Conservation (phyloP, 495 filamentous ascomycete genomes). For the Ascobolus immersus region DNA sequence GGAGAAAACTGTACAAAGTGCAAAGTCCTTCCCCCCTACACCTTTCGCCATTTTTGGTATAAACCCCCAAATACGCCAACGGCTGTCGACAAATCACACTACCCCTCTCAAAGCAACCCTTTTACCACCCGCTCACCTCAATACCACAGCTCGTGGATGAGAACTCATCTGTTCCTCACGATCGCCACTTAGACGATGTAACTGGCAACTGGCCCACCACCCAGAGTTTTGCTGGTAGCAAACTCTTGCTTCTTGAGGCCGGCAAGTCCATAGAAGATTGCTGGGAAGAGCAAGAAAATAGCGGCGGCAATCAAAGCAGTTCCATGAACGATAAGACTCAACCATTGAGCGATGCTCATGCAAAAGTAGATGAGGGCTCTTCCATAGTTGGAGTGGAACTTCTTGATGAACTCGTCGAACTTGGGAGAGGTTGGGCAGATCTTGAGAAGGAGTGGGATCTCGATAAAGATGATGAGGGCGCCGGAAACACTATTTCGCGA, state of each 20-base stretch:
- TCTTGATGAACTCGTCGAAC: conserved; percentile 78
- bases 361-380: conserved; percentile 68
- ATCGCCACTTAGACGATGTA: conserved; percentile 67
- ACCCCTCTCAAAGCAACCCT: neutral
- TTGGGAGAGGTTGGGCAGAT: conserved; percentile 83
- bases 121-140: neutral
- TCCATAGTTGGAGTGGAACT: conserved; percentile 87
- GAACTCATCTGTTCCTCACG: neutral
- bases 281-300: conserved; percentile 51
- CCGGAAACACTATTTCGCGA: conserved; percentile 35
- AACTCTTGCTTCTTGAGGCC: conserved; percentile 82
- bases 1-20: too few species aligned
- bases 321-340: conserved; percentile 35
- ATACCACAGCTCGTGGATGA: neutral
- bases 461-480: conserved; percentile 83
- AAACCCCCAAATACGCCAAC: neutral
- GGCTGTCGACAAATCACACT: neutral
- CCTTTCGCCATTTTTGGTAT: conserved; percentile 1
- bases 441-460: conserved; percentile 83
- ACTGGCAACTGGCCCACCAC: conserved; percentile 80
- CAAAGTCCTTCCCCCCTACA: neutral
- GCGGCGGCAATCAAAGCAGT: conserved; percentile 69
- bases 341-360: conserved; percentile 64
- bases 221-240: conserved; percentile 86
- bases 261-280: conserved; percentile 57